These are phyloP conservation scores for Phaeosphaeriaceae sp. DNA, from an alignment of 2,329 filamentous ascomycete genomes.

Conservation along the genomic window DNA sequence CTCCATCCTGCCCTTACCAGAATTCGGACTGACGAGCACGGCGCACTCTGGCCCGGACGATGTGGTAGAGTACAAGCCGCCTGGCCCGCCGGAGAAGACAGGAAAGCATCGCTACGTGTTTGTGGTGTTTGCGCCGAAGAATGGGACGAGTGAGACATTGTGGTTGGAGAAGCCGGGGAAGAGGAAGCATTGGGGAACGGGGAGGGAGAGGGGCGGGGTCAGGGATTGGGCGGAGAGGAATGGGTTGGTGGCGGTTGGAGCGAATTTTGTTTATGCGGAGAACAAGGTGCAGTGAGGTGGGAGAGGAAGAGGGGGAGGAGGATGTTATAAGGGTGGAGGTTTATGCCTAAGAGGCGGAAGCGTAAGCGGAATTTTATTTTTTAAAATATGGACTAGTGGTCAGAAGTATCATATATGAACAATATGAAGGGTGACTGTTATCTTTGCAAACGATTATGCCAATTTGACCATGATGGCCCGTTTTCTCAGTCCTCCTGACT, in stretches of 20 bases:
- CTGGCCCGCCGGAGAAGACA: constrained; percentile 62
- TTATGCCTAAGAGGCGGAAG: too few relatives aligned
- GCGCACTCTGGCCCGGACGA: constrained; percentile 38
- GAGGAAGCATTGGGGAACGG: constrained; percentile 64
- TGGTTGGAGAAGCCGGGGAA: constrained; percentile 56
- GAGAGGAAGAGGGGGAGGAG: background rate
- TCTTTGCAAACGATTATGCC: too few relatives aligned
- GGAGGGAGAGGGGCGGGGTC: constrained; percentile 57
- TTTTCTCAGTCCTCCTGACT: too few relatives aligned
- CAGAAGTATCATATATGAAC: too few relatives aligned
- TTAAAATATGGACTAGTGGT: too few relatives aligned
- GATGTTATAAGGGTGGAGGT: background rate
- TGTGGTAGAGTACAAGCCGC: constrained; percentile 60
- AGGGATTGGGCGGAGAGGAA: constrained; percentile 59
- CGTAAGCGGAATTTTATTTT: too few relatives aligned
- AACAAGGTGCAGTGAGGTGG: constrained; percentile 56
- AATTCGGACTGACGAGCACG: background rate
- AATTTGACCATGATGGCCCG: too few relatives aligned
- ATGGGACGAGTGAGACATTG: constrained; percentile 51
- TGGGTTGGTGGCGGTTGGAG: constrained; percentile 55
- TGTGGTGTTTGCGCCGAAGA: constrained; percentile 56
- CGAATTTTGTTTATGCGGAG: constrained; percentile 56
- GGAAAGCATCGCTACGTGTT: constrained; percentile 66
- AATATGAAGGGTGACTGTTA: too few relatives aligned
- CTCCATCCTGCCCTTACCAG: background rate